phyloP scores from a whole-genome alignment of 495 filamentous ascomycete species.

The Aspergillus sclerotioniger region DNA sequence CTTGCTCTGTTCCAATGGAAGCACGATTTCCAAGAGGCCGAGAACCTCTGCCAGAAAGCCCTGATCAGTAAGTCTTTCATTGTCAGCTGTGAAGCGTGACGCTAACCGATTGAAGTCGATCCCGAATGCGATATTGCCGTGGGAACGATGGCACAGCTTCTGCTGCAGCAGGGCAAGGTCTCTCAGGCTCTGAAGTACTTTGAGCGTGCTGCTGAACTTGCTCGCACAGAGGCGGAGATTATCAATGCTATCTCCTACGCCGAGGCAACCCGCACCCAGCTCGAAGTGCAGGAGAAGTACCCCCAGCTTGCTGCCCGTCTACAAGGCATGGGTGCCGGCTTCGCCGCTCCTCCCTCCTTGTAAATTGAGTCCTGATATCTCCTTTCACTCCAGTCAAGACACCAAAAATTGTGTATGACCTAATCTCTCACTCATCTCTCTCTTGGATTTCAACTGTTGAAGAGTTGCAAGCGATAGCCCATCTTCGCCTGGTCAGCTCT shows the following conservation, averaged over 20 bases:
- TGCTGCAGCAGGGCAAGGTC: slow-evolving; percentile 96
- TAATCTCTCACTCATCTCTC: slow-evolving; percentile 19
- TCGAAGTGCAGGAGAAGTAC: slow-evolving; percentile 98
- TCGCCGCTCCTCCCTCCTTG: slow-evolving; percentile 36
- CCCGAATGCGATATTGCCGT: slow-evolving; percentile 99
- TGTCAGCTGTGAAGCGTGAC: neutral
- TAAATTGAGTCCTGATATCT: slow-evolving; percentile 26
- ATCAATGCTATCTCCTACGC: slow-evolving; percentile 96
- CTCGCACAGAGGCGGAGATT: slow-evolving; percentile 93
- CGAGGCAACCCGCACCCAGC: slow-evolving; percentile 92
- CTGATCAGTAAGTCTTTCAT: slow-evolving; percentile 76
- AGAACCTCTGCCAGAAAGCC: slow-evolving; percentile 95
- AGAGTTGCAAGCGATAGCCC: slow-evolving; percentile 3
- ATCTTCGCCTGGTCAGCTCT: slow-evolving; percentile 22
- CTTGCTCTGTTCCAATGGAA: slow-evolving; percentile 97
- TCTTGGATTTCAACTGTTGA: slow-evolving; percentile 6
- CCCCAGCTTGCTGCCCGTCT: slow-evolving; percentile 86
- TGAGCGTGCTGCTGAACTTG: slow-evolving; percentile 90
- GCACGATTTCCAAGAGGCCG: slow-evolving; percentile 89
- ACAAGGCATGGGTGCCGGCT: slow-evolving; percentile 64
- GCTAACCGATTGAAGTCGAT: slow-evolving; percentile 66
- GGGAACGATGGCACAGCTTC: slow-evolving; percentile 98
- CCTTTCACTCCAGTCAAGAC: neutral
- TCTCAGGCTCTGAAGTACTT: slow-evolving; percentile 95
- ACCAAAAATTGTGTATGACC: neutral